Base-by-base conservation (phyloP, 2,329 filamentous ascomycete genomes). In the Claviceps pazoutovae region DNA sequence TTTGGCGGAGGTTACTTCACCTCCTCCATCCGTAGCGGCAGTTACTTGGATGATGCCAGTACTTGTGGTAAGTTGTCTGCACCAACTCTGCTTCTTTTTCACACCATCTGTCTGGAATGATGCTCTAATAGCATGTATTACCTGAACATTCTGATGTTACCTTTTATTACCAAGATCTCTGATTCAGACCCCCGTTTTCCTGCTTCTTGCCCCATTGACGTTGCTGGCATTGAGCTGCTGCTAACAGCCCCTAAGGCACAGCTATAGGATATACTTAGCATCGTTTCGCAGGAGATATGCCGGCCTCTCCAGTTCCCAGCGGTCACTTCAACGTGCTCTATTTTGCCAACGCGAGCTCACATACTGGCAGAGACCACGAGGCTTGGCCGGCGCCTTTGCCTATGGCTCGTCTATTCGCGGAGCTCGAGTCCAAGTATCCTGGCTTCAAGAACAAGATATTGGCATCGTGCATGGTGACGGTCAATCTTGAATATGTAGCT, bases 401-500 rank as follows among this genome's bases (percentile, higher is more conserved):
- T 1, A 64, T 88, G 30, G 64, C 69, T 41, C 70, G 78, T 57
- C 74, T 94, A 21, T 88, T 88, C 60, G 67, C 70, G n/a, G 63
- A 70, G 55, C 74, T 94, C 7, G 87, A 94, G 61, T 68, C 76
- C 61, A 76, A 70, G 58, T 86, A 94, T 64, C 72, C 75, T 9
- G 86, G 86, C 41, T 86, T 94, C 49, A 76, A 70, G 56, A 69
- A 74, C 47, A 83, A 79, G 58, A 78, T 94, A 4, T 72, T 94
- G 48, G 74, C 75, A 54, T 86, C 82, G 54, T 88, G 83, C 62
- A 75, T 89, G 52, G 76, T 94, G 56, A 91, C 87, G 23, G 71
- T 94, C 62, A 93, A 94, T 58, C 69, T 91, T 51, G 78, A 87
- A 53, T 94, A 94, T 68, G 81, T 91, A 61, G 85, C 93, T 62